Base-by-base conservation (phyloP, 495 filamentous ascomycete genomes). In the Cryomyces minteri region DNA sequence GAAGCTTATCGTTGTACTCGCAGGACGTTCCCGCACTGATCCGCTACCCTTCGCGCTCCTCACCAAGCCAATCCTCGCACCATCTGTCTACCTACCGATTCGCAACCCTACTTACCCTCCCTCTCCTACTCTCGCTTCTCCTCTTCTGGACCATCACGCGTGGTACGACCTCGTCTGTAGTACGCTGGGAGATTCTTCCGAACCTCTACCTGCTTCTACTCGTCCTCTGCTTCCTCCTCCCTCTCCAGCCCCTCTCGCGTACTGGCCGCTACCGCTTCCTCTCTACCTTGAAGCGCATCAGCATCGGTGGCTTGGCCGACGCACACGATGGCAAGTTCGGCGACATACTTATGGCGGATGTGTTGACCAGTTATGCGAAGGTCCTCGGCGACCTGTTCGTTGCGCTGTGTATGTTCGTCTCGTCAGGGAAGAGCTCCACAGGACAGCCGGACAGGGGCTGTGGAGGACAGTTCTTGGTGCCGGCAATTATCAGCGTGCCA, bases 271-370 rank as follows among this genome's bases (percentile, higher is more conserved):
- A 70, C 42, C 76, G 84, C 4, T 78, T 94, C 39, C 73, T 92
- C 39, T 54, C 69, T 6, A 82, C 73, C 0, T 64, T 93, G 11
- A 74, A 73, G 45, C 80, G 84, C 31, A 73, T 94, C 39, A 71
- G 69, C 50, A 66, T 90, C 39, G 85, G 84, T 31, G 83, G 84
- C 1, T 60, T 94, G n/a, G 84, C 86, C 6, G 75, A 83, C 58
- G 60, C 79, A 5, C 73, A 80, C 43, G 77, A 87, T 64, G 84
- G 84, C 34, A 92, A 88, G 55, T 98, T 98, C 54, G 86, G 83
- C 38, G 90, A 98, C 57, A 79, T 96, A 45, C 65, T 98, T 37
- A 70, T 96, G n/a, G 87, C 90, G 6, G 90, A 98, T 70, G 88
- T 81, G 32, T 63, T 98, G 48, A 98, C 90, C 6, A 88, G 82